Percentiles rank a stretch among this genome's conserved stretches.
These are phyloP conservation scores for Rubia occidens DNA, from an alignment of 305 asterid species.

Conservation along the genomic window DNA sequence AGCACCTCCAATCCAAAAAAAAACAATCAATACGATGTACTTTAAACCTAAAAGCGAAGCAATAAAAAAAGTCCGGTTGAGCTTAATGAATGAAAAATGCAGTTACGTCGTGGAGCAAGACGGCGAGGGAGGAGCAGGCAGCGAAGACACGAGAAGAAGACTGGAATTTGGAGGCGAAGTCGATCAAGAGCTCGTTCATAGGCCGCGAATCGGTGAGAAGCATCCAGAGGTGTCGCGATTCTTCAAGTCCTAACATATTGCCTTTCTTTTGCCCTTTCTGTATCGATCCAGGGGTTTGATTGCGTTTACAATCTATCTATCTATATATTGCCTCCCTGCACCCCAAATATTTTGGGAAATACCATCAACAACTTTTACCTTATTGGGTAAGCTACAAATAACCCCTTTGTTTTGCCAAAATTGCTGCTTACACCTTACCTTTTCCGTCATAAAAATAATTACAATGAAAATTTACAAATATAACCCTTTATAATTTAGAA, in stretches of 20 bases:
- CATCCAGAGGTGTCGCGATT: constrained; percentile 41
- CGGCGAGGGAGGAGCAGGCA: constrained; percentile 68
- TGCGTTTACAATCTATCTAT: background rate
- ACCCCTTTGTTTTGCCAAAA: background rate
- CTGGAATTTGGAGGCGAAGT: constrained; percentile 46
- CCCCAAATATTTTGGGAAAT: background rate
- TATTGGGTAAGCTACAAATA: background rate
- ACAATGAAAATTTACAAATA: too few species aligned
- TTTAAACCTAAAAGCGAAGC: background rate
- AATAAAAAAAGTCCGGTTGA: background rate
- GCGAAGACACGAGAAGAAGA: constrained; percentile 40
- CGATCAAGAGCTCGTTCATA: constrained; percentile 56
- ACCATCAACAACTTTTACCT: background rate
- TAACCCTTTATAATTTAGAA: too few species aligned
- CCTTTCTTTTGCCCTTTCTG: background rate
- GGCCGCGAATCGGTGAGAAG: constrained; percentile 43
- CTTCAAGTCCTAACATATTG: constrained; percentile 67
- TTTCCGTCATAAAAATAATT: too few species aligned
- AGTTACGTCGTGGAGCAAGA: constrained; percentile 30
- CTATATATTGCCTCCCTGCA: background rate
- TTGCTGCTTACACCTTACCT: background rate
- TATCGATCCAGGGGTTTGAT: background rate
- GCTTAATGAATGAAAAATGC: background rate
- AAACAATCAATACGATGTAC: background rate
- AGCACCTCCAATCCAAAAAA: background rate